Evolutionary conservation across 83 land plant species (phyloP).

Genomic region (Picea abies): DNA sequence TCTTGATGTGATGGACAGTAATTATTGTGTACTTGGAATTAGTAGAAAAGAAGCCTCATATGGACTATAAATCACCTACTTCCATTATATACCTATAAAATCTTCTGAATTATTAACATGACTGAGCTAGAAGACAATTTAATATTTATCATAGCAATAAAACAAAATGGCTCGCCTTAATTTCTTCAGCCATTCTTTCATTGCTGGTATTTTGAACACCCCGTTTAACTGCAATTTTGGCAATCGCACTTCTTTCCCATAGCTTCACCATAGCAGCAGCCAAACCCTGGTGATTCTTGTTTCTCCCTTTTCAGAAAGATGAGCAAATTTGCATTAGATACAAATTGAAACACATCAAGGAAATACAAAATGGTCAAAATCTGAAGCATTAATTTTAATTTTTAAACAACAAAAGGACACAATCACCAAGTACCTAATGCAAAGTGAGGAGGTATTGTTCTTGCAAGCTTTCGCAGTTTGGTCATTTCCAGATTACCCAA

Average conservation of each 20-base stretch:
- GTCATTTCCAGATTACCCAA: slow-evolving; percentile 68
- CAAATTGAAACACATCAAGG: not conserved
- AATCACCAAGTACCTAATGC: slow-evolving; percentile 70
- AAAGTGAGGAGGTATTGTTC: slow-evolving; percentile 93
- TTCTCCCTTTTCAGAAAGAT: slow-evolving; percentile 65
- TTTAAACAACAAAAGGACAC: not conserved
- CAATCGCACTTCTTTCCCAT: slow-evolving; percentile 92
- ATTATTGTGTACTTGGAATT: not conserved
- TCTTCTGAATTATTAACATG: not conserved
- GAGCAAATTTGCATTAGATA: not conserved
- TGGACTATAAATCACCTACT: not conserved
- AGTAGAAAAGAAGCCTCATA: not conserved
- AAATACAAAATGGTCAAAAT: not conserved
- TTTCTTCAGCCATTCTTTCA: slow-evolving; percentile 93
- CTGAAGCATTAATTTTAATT: slow-evolving; percentile 2
- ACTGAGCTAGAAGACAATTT: slow-evolving; percentile 1
- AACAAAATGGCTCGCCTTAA: slow-evolving; percentile 48
- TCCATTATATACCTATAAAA: not conserved
- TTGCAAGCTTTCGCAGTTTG: slow-evolving; percentile 71
- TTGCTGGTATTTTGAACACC: slow-evolving; percentile 93
- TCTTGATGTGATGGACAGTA: not conserved
- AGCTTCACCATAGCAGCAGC: slow-evolving; percentile 91
- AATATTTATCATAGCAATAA: not conserved
- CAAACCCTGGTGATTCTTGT: slow-evolving; percentile 85
- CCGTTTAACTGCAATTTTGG: slow-evolving; percentile 88